phyloP scores from a whole-genome alignment of 2,329 filamentous ascomycete species.

The Colletotrichum camelliae region DNA sequence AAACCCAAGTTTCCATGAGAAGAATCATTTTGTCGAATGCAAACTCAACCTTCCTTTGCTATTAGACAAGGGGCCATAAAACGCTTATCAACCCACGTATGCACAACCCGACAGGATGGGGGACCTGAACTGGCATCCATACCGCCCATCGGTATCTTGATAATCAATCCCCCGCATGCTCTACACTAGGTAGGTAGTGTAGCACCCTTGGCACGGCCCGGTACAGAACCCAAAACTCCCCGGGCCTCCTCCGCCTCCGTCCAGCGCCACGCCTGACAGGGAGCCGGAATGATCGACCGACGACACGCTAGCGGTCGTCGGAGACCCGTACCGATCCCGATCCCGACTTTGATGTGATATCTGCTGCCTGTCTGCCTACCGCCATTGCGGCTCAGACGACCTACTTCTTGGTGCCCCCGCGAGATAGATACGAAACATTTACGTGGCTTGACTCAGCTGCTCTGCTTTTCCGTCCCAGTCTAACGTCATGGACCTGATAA shows the following conservation, averaged over 20 bases:
- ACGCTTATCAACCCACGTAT: background rate
- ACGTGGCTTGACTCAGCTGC: background rate
- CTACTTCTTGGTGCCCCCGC: background rate
- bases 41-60: background rate
- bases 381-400: background rate
- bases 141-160: background rate
- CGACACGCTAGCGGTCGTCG: background rate
- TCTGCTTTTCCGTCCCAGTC: background rate
- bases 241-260: background rate
- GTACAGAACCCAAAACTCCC: background rate
- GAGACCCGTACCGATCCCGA: slow-evolving; percentile 12
- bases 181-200: background rate
- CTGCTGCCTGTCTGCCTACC: background rate
- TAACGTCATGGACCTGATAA: background rate
- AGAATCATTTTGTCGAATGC: background rate
- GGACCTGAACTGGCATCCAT: background rate
- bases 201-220: background rate
- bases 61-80: background rate
- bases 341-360: background rate
- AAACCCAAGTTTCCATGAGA: background rate
- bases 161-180: background rate
- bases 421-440: background rate
- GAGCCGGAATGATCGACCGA: slow-evolving; percentile 3
- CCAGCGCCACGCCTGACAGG: background rate
- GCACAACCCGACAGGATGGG: background rate